phyloP scores from a whole-genome alignment of 2,329 filamentous ascomycete genomes.

The Hypoxylon sp. region DNA sequence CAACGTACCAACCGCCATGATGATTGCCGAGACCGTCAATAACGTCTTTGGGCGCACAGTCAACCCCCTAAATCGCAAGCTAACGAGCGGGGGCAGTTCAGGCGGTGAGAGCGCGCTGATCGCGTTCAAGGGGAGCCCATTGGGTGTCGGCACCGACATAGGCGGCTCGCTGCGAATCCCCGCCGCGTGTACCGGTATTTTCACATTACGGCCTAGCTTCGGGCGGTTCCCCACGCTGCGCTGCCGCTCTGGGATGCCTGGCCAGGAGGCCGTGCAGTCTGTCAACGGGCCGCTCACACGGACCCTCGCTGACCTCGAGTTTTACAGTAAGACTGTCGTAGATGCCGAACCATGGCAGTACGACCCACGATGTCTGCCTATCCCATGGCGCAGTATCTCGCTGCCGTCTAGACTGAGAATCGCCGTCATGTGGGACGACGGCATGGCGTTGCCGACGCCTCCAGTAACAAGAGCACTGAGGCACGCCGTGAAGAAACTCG shows the following conservation, averaged over 20 bases:
- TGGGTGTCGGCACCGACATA: slow-evolving; percentile 64
- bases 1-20: slow-evolving; percentile 74
- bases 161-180: slow-evolving; percentile 55
- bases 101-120: slow-evolving; percentile 78
- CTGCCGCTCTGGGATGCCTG: slow-evolving; percentile 71
- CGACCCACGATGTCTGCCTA: slow-evolving; percentile 71
- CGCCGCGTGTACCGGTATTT: slow-evolving; percentile 53
- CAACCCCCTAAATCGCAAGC: slow-evolving; percentile 71
- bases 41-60: slow-evolving; percentile 74
- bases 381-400: slow-evolving; percentile 66
- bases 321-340: slow-evolving; percentile 69
- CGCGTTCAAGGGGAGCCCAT: slow-evolving; percentile 68
- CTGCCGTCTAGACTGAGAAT: slow-evolving; percentile 64
- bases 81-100: slow-evolving; percentile 75
- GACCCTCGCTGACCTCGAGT: slow-evolving; percentile 68
- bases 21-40: slow-evolving; percentile 78
- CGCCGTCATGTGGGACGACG: slow-evolving; percentile 76
- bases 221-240: slow-evolving; percentile 72
- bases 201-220: slow-evolving; percentile 59
- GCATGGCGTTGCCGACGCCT: slow-evolving; percentile 75
- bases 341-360: slow-evolving; percentile 68
- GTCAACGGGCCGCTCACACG: slow-evolving; percentile 75
- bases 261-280: slow-evolving; percentile 75
- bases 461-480: slow-evolving; percentile 72
- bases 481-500: slow-evolving; percentile 61